Evolutionary conservation across 352 stramenopile genomes (phyloP).

Genomic region (Phytophthora sojae): DNA sequence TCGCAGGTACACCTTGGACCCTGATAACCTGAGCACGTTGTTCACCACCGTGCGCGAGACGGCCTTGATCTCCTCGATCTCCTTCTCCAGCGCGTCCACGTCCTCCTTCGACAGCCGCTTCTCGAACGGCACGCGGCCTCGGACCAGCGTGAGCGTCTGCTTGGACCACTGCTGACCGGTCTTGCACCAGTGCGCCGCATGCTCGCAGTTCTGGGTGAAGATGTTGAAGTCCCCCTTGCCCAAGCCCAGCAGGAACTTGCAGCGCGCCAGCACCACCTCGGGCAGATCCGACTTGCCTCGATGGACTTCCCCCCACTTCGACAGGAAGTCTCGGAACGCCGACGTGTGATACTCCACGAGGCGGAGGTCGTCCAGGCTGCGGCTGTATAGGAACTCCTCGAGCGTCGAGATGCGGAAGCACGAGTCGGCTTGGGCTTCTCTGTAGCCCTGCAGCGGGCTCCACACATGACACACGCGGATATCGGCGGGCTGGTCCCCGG

Average conservation of each 20-base stretch:
- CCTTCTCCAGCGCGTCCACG: slow-evolving; percentile 62
- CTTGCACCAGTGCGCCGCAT: slow-evolving; percentile 85
- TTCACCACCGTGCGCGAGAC: slow-evolving; percentile 67
- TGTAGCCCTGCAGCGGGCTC: slow-evolving; percentile 64
- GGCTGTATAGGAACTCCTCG: slow-evolving; percentile 75
- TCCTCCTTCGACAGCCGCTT: slow-evolving; percentile 65
- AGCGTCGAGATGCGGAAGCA: slow-evolving; percentile 82
- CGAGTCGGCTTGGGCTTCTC: slow-evolving; percentile 72
- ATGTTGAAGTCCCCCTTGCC: slow-evolving; percentile 83
- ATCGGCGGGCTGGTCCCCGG: slow-evolving; percentile 47
- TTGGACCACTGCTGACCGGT: slow-evolving; percentile 83
- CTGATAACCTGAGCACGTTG: slow-evolving; percentile 66
- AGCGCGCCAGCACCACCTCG: slow-evolving; percentile 76
- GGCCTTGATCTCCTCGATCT: slow-evolving; percentile 73
- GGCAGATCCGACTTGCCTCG: slow-evolving; percentile 73
- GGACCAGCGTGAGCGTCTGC: slow-evolving; percentile 60
- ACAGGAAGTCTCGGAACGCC: slow-evolving; percentile 65
- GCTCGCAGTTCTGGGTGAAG: slow-evolving; percentile 83
- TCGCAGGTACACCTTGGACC: slow-evolving; percentile 61
- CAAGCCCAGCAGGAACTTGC: slow-evolving; percentile 75
- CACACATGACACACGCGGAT: slow-evolving; percentile 81
- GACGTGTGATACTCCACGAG: slow-evolving; percentile 84
- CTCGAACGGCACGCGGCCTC: slow-evolving; percentile 72
- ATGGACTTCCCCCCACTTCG: slow-evolving; percentile 80
- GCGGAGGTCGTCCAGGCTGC: slow-evolving; percentile 50